Base-by-base conservation (phyloP, 768 basidiomycete species). In the Kwoniella dendrophila region DNA sequence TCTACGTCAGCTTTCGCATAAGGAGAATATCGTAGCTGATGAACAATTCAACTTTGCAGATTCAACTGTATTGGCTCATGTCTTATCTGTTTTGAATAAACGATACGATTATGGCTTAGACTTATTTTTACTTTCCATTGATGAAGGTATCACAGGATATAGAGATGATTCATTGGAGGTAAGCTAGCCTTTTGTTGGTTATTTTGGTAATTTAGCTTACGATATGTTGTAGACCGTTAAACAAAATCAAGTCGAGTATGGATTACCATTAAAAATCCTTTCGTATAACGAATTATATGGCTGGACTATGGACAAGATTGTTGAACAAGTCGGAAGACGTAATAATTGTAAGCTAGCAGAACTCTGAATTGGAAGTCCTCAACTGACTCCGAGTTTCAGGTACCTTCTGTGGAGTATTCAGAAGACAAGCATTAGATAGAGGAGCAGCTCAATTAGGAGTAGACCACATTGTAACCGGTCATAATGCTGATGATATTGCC, bases 271-370 rank as follows among this genome's bases (percentile, higher is more conserved):
- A 38, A 96, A 95, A 81, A 97, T 99, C 59, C 83, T 98, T 26
- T 91, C 90, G 1, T 99, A 99, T 66, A 87, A 92, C 64, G 94
- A 97, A 71, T 84, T 98, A 4, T 99, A 98, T 69, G 96, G 96
- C 18, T 98, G 96, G 95, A 98, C 95, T 1, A 99, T 99, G 95
- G 96, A 99, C 70, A 84, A 86, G 16, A 90, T 99, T 58, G 95
- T 99, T 47, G 84, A 87, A n/a, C 87, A 94, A 78, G 86, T 98
- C 26, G 96, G 96, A 32, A 87, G 86, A 81, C 96, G 96, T 84
- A 97, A 96, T 71, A 99, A 98, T 72, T 99, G 96, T 82, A 54
- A 45, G 81, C 68, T 44, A 29, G 2, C 22, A 4, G 11, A 20
- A 20, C 24, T 5, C 29, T 27, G 27, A 40, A 27, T 18, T 24